Base-by-base conservation (phyloP, 2,329 filamentous ascomycete species). In the Chalaropsis thielavioides region DNA sequence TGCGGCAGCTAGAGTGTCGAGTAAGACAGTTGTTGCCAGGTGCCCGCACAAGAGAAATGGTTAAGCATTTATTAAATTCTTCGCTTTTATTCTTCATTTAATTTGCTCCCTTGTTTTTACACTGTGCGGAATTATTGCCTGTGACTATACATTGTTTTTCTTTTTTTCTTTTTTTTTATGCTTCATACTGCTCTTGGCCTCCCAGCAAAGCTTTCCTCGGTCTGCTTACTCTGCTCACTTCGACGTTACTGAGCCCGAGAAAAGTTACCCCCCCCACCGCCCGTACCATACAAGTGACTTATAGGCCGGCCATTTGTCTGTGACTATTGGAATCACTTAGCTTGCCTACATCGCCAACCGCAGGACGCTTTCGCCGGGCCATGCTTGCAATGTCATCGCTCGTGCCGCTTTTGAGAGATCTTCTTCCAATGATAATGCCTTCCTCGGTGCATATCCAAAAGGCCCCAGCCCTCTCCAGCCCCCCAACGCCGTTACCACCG, bases 381-480 rank as follows among this genome's bases (percentile, higher is more conserved):
- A 64, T 64, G 62, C 81, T 84, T 81, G 76, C 79, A 62, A 81
- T 84, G 81, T 76, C 79, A 61, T 78, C 79, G 27, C 72, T 84
- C 10, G 71, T 84, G 38, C 80, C 82, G 35, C 72, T 84, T 67
- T 75, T 84, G 64, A 79, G 80, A 68, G 82, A 84, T 69, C 74
- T 84, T 61, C 73, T 84, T 61, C 82, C 81, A 67, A 84, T 85
- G 78, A 78, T 84, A 66, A 74, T 84, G 71, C 81, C 82, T 1
- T 76, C 78, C 2, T 73, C 76, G n/a, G 80, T 87, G n/a, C 77
- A 82, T 63, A 75, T 87, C 65, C 81, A 67, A 40, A 67, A 40
- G 78, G 76, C 68, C 75, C 77, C 43, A 65, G 24, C 64, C 61
- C 64, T 62, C 51, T 68, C 64, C 44, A 60, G 15, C n/a, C 49